Evolutionary conservation across 169 alveolate genomes (phyloP).

Genomic region (Cryptosporidium muris): DNA sequence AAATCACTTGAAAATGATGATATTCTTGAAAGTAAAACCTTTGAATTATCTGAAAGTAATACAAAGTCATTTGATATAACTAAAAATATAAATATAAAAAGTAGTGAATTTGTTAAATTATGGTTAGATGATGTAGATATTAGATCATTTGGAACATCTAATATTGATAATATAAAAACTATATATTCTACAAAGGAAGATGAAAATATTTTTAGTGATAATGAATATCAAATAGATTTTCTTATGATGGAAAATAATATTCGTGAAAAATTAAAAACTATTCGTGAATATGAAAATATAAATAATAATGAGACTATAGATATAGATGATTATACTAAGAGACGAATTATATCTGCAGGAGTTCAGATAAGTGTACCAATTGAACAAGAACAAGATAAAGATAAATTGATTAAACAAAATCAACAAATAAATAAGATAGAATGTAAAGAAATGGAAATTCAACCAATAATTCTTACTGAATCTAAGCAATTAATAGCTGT

Average conservation of each 20-base stretch:
- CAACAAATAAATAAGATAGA: background rate
- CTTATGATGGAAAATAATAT: slow-evolving; percentile 38
- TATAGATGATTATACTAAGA: slow-evolving; percentile 15
- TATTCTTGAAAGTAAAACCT: background rate
- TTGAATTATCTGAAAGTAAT: background rate
- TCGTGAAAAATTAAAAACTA: slow-evolving; percentile 13
- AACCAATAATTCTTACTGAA: background rate
- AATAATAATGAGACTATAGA: slow-evolving; percentile 1
- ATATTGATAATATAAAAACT: background rate
- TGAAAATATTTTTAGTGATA: background rate
- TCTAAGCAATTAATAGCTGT: slow-evolving; percentile 33
- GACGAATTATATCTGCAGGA: slow-evolving; percentile 28
- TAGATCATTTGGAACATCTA: slow-evolving; percentile 1
- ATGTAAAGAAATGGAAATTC: too few species aligned
- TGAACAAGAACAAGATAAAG: background rate
- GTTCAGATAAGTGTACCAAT: background rate
- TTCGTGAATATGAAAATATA: slow-evolving; percentile 27
- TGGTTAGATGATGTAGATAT: slow-evolving; percentile 52
- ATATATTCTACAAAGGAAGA: background rate
- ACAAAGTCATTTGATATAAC: background rate
- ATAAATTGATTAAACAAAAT: background rate
- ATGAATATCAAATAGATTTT: slow-evolving; percentile 22
- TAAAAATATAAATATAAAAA: slow-evolving; percentile 20
- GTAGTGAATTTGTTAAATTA: slow-evolving; percentile 48
- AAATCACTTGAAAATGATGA: background rate